Conservation (phyloP, 768 basidiomycete genomes). For the Gymnopilus junonius region DNA sequence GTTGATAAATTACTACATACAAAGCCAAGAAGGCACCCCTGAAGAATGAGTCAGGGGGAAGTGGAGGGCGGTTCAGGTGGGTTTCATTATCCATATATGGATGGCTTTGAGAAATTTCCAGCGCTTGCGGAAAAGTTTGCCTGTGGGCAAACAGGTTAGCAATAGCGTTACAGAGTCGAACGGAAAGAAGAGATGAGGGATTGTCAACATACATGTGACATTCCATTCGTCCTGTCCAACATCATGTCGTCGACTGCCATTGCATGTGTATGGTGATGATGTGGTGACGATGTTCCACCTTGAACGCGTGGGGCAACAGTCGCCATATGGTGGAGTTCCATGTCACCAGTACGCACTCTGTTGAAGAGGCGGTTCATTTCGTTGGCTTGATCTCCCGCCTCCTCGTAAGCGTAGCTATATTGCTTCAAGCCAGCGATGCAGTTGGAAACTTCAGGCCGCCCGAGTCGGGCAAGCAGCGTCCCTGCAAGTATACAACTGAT, state of each 20-base stretch:
- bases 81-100: conserved; percentile 29
- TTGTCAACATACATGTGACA: conserved; percentile 27
- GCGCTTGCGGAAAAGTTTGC: conserved; percentile 15
- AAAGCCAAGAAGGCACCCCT: background rate
- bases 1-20: conserved; percentile 2
- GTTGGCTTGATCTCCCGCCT: conserved; percentile 77
- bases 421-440: conserved; percentile 89
- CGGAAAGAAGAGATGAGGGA: background rate
- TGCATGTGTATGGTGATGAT: conserved; percentile 23
- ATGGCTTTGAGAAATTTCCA: conserved; percentile 28
- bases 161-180: background rate
- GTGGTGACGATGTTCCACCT: conserved; percentile 26
- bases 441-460: conserved; percentile 79
- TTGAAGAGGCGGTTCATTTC: conserved; percentile 64
- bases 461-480: conserved; percentile 78
- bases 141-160: conserved; percentile 10
- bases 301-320: conserved; percentile 39
- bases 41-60: background rate
- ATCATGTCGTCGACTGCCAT: conserved; percentile 35
- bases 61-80: background rate
- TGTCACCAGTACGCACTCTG: conserved; percentile 44
- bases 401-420: conserved; percentile 87
- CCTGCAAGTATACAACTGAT: conserved; percentile 87
- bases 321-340: conserved; percentile 54
- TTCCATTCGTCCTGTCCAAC: conserved; percentile 22